A percentile compares a stretch with the other conserved stretches of the same genome.
These are phyloP conservation scores for Candida montana DNA, from an alignment of 805 yeast genomes.

Conservation along the genomic window DNA sequence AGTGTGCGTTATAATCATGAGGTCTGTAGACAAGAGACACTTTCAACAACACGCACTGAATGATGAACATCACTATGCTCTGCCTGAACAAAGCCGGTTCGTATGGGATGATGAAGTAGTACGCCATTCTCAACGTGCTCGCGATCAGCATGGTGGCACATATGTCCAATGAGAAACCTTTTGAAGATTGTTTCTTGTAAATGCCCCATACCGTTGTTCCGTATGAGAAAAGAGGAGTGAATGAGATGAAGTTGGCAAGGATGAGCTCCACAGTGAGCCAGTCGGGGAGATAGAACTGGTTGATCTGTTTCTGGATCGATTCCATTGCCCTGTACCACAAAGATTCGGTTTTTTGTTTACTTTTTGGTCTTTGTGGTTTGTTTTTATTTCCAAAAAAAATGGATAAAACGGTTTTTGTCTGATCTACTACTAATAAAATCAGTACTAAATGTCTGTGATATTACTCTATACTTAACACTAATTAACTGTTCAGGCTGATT, in stretches of 20 bases:
- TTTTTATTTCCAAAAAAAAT: too few species aligned
- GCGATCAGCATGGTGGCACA: constrained; percentile 89
- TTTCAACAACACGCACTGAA: constrained; percentile 61
- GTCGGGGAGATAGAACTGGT: constrained; percentile 42
- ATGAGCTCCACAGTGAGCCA: constrained; percentile 50
- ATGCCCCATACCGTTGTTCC: constrained; percentile 78
- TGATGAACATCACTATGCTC: constrained; percentile 76
- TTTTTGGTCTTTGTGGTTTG: background rate
- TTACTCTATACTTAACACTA: too few species aligned
- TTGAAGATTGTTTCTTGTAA: constrained; percentile 53
- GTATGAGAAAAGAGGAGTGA: constrained; percentile 83
- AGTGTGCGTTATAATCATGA: constrained; percentile 32
- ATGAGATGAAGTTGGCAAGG: constrained; percentile 61
- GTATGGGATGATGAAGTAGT: constrained; percentile 74
- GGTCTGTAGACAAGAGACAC: constrained; percentile 58
- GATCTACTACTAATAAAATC: too few species aligned
- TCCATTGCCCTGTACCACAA: constrained; percentile 14
- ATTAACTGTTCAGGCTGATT: too few species aligned
- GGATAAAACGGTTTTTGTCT: too few species aligned
- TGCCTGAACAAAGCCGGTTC: constrained; percentile 77
- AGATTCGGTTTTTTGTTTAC: too few species aligned
- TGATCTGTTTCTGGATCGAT: constrained; percentile 26
- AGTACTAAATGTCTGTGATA: too few species aligned
- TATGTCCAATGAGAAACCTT: constrained; percentile 86
- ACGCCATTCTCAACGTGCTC: constrained; percentile 64